Percentiles rank a stretch among this genome's conserved stretches.
Evolutionary conservation across 2,329 filamentous ascomycete genomes (phyloP).

Genomic region (Nigrograna mackinnonii): DNA sequence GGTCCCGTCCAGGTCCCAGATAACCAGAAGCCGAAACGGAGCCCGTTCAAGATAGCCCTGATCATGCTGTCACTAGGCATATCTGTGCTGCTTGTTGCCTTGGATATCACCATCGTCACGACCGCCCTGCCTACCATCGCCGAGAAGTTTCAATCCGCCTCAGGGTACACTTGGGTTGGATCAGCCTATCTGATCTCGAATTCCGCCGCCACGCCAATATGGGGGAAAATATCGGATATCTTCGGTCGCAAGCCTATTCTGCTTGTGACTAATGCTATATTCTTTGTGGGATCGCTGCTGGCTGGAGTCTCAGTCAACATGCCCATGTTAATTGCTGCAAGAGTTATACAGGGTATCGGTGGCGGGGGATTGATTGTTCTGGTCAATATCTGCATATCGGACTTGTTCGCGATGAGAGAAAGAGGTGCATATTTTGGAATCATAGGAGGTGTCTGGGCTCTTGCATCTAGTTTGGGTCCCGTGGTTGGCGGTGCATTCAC

Average conservation of each 20-base stretch:
- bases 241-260: constrained; percentile 67
- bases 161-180: constrained; percentile 59
- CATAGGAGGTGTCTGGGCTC: constrained; percentile 68
- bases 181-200: constrained; percentile 55
- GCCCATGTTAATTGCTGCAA: constrained; percentile 64
- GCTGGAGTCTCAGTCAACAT: constrained; percentile 62
- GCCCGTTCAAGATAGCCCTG: constrained; percentile 47
- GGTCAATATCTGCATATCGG: constrained; percentile 66
- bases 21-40: constrained; percentile 35
- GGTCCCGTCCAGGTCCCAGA: constrained; percentile 18
- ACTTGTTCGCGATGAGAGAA: constrained; percentile 63
- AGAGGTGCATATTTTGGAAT: constrained; percentile 67
- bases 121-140: constrained; percentile 65
- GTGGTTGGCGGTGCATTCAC: constrained; percentile 70
- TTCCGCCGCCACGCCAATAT: constrained; percentile 57
- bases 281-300: constrained; percentile 66
- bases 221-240: constrained; percentile 68
- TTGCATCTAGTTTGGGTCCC: constrained; percentile 68
- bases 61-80: constrained; percentile 56
- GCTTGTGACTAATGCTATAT: constrained; percentile 62
- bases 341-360: constrained; percentile 66
- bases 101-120: constrained; percentile 66
- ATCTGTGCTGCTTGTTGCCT: constrained; percentile 62
- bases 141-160: constrained; percentile 53
- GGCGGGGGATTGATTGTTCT: constrained; percentile 67